phyloP scores from a whole-genome alignment of 148 eudicot species.

The Simmondsia chinensis region DNA sequence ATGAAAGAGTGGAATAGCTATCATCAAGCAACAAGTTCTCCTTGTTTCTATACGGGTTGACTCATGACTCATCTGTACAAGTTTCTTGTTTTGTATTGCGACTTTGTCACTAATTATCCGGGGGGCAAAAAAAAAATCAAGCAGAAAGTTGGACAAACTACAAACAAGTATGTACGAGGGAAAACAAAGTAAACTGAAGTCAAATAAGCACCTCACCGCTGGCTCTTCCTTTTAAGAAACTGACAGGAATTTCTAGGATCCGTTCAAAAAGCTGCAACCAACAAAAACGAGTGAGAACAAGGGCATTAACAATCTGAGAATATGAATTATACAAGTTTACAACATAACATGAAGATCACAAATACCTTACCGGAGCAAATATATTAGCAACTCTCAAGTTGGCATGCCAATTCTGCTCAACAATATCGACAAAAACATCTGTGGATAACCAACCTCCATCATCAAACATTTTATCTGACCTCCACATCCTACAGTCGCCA shows the following conservation, averaged over 20 bases:
- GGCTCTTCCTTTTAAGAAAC: constrained; percentile 94
- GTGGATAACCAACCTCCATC: constrained; percentile 96
- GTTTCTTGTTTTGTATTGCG: too few species aligned
- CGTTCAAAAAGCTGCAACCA: constrained; percentile 85
- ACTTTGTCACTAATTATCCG: too few species aligned
- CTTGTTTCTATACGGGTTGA: too few species aligned
- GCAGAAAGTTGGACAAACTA: too few species aligned
- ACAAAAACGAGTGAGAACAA: constrained; percentile 5
- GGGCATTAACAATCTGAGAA: constrained; percentile 9
- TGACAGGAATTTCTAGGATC: constrained; percentile 86
- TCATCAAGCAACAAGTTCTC: too few species aligned
- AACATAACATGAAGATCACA: constrained; percentile 1
- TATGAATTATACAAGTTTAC: constrained; percentile 9
- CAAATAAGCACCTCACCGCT: constrained; percentile 95
- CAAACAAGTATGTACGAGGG: background rate
- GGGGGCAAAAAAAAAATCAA: too few species aligned
- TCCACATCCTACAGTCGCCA: constrained; percentile 93
- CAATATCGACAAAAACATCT: constrained; percentile 86
- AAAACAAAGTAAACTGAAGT: constrained; percentile 11
- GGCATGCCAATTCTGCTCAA: constrained; percentile 97
- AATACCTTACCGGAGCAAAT: constrained; percentile 91
- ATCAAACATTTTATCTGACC: constrained; percentile 44
- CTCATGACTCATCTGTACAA: too few species aligned
- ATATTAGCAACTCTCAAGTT: constrained; percentile 70
- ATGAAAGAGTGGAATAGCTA: too few species aligned